These are phyloP conservation scores for Penicillium paradoxum DNA, from an alignment of 495 filamentous ascomycete species.

Conservation along the genomic window DNA sequence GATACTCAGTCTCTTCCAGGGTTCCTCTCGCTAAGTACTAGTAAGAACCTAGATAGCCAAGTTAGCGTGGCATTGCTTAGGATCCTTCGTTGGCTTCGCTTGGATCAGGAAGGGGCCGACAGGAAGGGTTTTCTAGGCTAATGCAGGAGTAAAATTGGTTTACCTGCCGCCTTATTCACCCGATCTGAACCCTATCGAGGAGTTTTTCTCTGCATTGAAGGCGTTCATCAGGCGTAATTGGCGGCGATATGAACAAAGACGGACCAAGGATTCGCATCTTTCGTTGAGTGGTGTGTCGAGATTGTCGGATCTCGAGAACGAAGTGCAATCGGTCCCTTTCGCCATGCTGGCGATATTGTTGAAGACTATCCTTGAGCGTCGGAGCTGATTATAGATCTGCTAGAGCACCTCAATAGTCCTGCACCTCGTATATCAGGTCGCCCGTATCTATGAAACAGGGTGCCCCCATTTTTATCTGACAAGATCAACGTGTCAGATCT, in stretches of 20 bases:
- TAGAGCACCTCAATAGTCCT: too few relatives aligned
- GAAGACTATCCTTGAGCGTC: too few relatives aligned
- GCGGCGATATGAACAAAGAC: not conserved
- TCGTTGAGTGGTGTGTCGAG: not conserved
- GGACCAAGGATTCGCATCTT: not conserved
- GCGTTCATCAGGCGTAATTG: not conserved
- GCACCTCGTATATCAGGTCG: too few relatives aligned
- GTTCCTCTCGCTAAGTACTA: not conserved
- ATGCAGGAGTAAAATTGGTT: not conserved
- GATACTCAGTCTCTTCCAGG: not conserved
- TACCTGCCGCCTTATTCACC: not conserved
- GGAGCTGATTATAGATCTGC: too few relatives aligned
- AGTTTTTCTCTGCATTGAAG: not conserved
- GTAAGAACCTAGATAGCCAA: not conserved
- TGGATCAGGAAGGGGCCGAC: too few relatives aligned
- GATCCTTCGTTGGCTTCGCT: too few relatives aligned
- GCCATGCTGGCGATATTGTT: not conserved
- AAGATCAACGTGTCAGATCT: too few relatives aligned
- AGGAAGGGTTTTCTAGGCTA: too few relatives aligned
- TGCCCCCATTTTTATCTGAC: too few relatives aligned
- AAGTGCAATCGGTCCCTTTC: not conserved
- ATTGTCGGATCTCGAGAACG: not conserved
- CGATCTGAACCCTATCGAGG: not conserved
- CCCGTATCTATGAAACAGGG: too few relatives aligned
- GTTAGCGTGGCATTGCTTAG: not conserved